Conservation (phyloP, 345 rosid species). For the Rhodamnia rubescens region DNA sequence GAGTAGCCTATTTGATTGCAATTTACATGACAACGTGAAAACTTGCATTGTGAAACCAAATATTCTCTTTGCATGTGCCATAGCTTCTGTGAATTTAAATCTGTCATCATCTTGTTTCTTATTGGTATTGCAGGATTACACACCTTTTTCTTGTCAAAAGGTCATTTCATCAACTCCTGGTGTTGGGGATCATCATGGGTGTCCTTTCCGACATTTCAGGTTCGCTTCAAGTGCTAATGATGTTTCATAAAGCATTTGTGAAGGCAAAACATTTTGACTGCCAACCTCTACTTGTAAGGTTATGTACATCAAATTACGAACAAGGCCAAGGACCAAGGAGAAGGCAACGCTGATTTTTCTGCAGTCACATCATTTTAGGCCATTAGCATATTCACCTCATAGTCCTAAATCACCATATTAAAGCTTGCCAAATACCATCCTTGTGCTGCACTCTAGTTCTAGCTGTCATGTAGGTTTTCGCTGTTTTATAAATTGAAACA, state of each 20-base stretch:
- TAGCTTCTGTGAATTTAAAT: neutral
- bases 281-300: neutral
- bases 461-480: neutral
- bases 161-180: slow-evolving; percentile 70
- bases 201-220: slow-evolving; percentile 97
- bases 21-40: neutral
- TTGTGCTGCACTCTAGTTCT: neutral
- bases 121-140: slow-evolving; percentile 61
- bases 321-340: neutral
- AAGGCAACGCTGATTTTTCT: neutral
- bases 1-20: neutral
- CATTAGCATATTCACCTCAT: neutral
- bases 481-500: neutral
- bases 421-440: neutral
- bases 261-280: neutral
- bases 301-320: neutral
- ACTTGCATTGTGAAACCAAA: neutral
- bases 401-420: neutral
- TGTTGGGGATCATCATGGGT: slow-evolving; percentile 86
- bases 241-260: neutral
- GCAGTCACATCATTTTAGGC: neutral
- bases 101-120: neutral
- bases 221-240: slow-evolving; percentile 6
- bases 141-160: slow-evolving; percentile 91
- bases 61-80: neutral